Conservation (phyloP, 345 rosid genomes). For the Salix udensis region DNA sequence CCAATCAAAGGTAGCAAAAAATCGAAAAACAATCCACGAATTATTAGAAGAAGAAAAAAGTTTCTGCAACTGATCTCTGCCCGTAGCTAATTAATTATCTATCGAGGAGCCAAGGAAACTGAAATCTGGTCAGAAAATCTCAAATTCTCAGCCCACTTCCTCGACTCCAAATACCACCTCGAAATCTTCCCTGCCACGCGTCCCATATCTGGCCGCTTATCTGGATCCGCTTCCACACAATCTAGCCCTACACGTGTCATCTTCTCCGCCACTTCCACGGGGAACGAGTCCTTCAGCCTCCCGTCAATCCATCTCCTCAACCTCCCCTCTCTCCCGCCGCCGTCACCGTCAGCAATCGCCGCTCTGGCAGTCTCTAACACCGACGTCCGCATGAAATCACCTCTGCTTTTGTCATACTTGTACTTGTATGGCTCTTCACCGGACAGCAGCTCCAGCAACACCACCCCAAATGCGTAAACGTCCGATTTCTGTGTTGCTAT, state of each 20-base stretch:
- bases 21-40: too few relatives aligned
- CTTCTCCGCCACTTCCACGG: conserved; percentile 59
- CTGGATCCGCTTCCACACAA: conserved; percentile 61
- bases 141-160: conserved; percentile 50
- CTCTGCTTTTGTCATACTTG: conserved; percentile 39
- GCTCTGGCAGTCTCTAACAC: conserved; percentile 54
- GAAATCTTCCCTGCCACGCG: conserved; percentile 84
- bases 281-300: conserved; percentile 74
- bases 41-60: background rate
- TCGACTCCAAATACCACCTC: conserved; percentile 53
- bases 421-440: conserved; percentile 77
- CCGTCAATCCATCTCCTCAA: conserved; percentile 71
- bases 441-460: conserved; percentile 67
- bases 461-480: conserved; percentile 73
- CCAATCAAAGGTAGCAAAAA: too few relatives aligned
- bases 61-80: conserved; percentile 6
- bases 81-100: conserved; percentile 6
- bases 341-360: conserved; percentile 29
- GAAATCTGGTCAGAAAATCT: conserved; percentile 52
- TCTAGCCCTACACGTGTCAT: conserved; percentile 56
- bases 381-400: conserved; percentile 50
- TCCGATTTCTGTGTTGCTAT: conserved; percentile 70
- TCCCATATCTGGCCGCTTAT: conserved; percentile 73
- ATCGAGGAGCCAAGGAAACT: conserved; percentile 49
- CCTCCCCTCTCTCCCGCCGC: conserved; percentile 25